phyloP scores from a whole-genome alignment of 164 flowering plant genomes.

The Dillenia suffruticosa region DNA sequence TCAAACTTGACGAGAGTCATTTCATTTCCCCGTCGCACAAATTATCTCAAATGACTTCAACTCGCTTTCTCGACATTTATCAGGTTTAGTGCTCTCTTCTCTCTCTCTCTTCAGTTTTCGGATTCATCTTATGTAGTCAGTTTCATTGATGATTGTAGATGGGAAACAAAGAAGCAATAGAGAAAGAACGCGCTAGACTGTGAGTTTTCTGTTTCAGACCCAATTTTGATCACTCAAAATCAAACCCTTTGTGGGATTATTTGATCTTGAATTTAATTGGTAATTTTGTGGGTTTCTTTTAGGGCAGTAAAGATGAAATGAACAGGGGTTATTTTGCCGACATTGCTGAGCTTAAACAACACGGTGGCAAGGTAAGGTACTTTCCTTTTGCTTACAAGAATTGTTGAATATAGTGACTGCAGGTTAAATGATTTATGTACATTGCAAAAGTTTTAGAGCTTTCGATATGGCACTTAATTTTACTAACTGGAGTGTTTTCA shows the following conservation, averaged over 20 bases:
- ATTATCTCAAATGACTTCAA: conserved; percentile 32
- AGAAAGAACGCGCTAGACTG: conserved; percentile 88
- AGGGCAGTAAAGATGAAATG: conserved; percentile 94
- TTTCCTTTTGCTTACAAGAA: background rate
- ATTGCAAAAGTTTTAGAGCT: background rate
- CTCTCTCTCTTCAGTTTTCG: background rate
- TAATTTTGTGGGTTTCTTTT: conserved; percentile 15
- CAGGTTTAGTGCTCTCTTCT: conserved; percentile 30
- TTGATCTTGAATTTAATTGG: background rate
- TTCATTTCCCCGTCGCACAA: conserved; percentile 19
- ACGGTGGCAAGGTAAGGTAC: conserved; percentile 84
- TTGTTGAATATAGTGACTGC: background rate
- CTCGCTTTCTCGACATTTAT: conserved; percentile 78
- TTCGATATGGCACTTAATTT: background rate
- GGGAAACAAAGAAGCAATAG: conserved; percentile 60
- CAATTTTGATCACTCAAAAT: background rate
- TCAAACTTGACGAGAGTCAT: conserved; percentile 5
- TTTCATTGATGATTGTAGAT: conserved; percentile 32
- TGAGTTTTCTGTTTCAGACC: conserved; percentile 26
- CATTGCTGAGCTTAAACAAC: conserved; percentile 67
- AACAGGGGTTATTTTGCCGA: conserved; percentile 93
- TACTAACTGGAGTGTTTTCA: conserved; percentile 3
- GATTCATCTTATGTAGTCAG: background rate
- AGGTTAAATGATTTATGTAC: background rate
- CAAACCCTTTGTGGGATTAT: background rate